Base-by-base conservation (phyloP, 768 basidiomycete species). In the Gloeostereum incarnatum region DNA sequence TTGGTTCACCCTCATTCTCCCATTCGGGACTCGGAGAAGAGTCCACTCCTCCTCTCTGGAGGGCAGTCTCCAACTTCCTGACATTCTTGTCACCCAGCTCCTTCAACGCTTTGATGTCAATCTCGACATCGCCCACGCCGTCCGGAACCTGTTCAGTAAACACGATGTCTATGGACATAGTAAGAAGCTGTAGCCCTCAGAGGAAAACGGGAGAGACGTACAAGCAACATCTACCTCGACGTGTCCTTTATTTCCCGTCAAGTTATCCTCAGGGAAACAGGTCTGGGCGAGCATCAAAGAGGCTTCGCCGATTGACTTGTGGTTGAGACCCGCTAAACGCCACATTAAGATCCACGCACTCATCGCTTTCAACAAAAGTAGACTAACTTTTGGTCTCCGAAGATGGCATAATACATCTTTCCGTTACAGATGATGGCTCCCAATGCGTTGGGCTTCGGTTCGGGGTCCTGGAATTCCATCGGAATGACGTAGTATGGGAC, bases 401-500 rank as follows among this genome's bases (percentile, higher is more conserved):
- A 49, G 17, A 55, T 55, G 7, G 46, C 51, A 29, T 55, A 55
- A n/a, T 50, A 49, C 52, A 55, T 55, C 36, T 53, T 48, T 5
- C 39, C 44, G 17, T 42, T 41, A 30, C 53, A 55, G 8, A 55
- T 49, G 22, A 55, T 48, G 2, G 51, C 51, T 6, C 49, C 51
- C 3, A 55, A 43, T 11, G 51, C 49, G 49, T 53, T 51, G 31
- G 32, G 22, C 14, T 36, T 43, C 23, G 49, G 34, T 7, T 44
- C 24, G 23, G 31, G 36, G 17, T 30, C 11, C 34, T 39, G 21
- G 40, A 55, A 55, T 9, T 30, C 19, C 29, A 49, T 41, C 1
- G 54, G 54, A 1, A 53, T 37, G 1, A 55, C 54, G 18, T 48
- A 48, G 25, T 45, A 55, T 2, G 54, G 54, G 10, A 55, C 54